Evolutionary conservation across 352 stramenopile genomes (phyloP), one percentile per base, ranked within the genome.

Genomic region (Phytophthora sojae): DNA sequence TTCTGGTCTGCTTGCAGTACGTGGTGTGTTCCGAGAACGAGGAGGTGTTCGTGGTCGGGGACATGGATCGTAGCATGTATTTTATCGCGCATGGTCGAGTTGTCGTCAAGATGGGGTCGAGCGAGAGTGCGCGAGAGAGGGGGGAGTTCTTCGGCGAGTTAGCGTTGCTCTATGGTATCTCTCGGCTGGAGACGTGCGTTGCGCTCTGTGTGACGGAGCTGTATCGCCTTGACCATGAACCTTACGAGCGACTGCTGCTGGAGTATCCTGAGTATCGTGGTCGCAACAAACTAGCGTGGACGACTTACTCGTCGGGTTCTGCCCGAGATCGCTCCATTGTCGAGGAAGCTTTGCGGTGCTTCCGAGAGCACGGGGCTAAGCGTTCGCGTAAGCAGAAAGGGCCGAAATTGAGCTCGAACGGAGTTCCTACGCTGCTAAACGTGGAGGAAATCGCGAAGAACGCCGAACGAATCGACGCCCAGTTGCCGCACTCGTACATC

Each of bases 41-140:
- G 58, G 80, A 92, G 54, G 74, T 94, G 21, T 73, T 92, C 49
- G 80, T 87, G 54, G 69, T 65, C 17, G 87, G 88, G 2, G 88
- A 95, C 62, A 84, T 94, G 14, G 86, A 94, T 51, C 74, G 83
- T 4, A 89, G 75, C 59, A 95, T 95, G 88, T 95, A 95, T 61
- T 93, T 95, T 30, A 93, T 95, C 52, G 76, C 81, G 0, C 62
- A 80, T 6, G 88, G 88, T 0, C 85, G 83, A 7, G 56, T 95
- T 6, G 64, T 93, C 26, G 75, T 94, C 21, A 91, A 85, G 59
- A 70, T 81, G 0, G 77, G 80, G 19, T 75, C 71, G 4, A 76
- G 51, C 5, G 86, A 92, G 23, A 37, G 64, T 37, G 81, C 67
- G 1, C 87, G 86, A n/a, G 85, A 91, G 29, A 80, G 49, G 9